These are phyloP conservation scores for Quercus cerris DNA, from an alignment of 306 rosid genomes.

Conservation along the genomic window DNA sequence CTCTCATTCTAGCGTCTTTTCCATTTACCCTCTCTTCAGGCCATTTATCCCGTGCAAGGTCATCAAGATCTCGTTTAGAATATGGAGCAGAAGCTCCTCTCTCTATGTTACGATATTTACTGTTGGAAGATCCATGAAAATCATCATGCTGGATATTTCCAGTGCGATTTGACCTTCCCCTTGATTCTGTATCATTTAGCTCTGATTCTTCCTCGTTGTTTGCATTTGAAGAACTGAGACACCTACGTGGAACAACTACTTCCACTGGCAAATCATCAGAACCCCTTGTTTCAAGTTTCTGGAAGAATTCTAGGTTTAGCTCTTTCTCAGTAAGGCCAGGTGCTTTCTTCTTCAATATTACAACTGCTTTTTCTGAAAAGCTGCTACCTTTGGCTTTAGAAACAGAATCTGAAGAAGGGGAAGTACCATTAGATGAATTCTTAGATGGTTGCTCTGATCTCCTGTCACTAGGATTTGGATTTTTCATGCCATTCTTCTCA, in stretches of 20 bases:
- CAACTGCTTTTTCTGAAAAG: slow-evolving; percentile 79
- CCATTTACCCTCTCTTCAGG: slow-evolving; percentile 62
- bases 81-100: slow-evolving; percentile 46
- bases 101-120: slow-evolving; percentile 54
- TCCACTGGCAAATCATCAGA: slow-evolving; percentile 90
- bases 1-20: slow-evolving; percentile 62
- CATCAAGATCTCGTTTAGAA: slow-evolving; percentile 52
- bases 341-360: slow-evolving; percentile 85
- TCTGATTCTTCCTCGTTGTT: slow-evolving; percentile 61
- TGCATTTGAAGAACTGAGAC: slow-evolving; percentile 59
- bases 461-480: slow-evolving; percentile 40
- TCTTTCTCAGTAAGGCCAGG: slow-evolving; percentile 78
- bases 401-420: slow-evolving; percentile 46
- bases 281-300: slow-evolving; percentile 80
- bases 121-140: slow-evolving; percentile 42
- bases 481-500: slow-evolving; percentile 47
- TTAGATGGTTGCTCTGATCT: slow-evolving; percentile 44
- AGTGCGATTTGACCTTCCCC: slow-evolving; percentile 38
- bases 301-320: slow-evolving; percentile 89
- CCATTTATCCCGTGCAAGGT: slow-evolving; percentile 49
- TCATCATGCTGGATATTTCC: slow-evolving; percentile 54
- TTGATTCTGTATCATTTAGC: slow-evolving; percentile 43
- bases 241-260: slow-evolving; percentile 82
- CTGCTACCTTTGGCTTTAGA: slow-evolving; percentile 49
- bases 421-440: slow-evolving; percentile 50